Evolutionary conservation across 805 yeast species (phyloP).

Genomic region (Alloascoidea hylecoeti): DNA sequence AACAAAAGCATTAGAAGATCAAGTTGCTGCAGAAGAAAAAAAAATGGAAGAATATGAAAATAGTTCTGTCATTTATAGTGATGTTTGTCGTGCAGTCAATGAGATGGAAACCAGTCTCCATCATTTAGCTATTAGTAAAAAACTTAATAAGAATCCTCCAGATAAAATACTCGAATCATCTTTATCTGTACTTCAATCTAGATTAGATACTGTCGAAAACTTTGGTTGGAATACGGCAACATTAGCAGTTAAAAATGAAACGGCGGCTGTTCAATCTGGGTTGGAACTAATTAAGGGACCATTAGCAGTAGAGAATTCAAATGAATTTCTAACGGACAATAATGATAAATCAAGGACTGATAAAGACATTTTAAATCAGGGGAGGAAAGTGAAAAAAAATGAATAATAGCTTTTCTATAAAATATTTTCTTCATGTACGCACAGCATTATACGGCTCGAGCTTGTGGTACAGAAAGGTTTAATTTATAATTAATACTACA

Average conservation of each 20-base stretch:
- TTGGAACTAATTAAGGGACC: neutral
- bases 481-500: too few relatives aligned
- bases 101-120: neutral
- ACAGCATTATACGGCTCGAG: too few relatives aligned
- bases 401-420: too few relatives aligned
- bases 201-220: neutral
- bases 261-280: neutral
- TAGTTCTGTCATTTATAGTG: neutral
- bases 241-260: neutral
- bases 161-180: neutral
- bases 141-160: neutral
- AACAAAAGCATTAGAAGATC: neutral
- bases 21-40: neutral
- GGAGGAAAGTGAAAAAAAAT: too few relatives aligned
- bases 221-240: neutral
- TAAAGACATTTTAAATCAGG: too few relatives aligned
- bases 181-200: neutral
- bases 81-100: neutral
- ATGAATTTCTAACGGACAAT: too few relatives aligned
- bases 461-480: too few relatives aligned
- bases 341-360: too few relatives aligned
- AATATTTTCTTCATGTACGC: too few relatives aligned
- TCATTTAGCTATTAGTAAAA: neutral
- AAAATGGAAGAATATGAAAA: neutral
- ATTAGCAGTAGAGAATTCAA: too few relatives aligned